Evolutionary conservation across 2,329 filamentous ascomycete genomes (phyloP), one percentile per base, ranked within the genome.

Genomic region (Aspergillus tubingensis): DNA sequence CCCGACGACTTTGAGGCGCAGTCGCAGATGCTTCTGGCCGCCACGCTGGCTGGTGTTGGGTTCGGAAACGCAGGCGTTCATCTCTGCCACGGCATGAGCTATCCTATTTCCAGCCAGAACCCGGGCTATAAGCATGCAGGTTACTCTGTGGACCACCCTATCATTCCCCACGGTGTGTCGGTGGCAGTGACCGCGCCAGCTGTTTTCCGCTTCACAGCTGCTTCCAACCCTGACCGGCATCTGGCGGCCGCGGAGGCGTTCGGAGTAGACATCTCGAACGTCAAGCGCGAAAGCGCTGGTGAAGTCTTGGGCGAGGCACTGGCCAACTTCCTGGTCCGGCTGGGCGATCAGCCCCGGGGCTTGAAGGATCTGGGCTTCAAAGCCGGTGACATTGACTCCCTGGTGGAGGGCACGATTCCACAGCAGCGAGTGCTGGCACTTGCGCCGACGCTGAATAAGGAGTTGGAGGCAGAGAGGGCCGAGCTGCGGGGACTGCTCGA

Each of bases 61-160:
- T 99, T 99, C 75, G 95, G 96, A 19, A 99, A 99, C 70, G 96
- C 96, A 1, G 95, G 96, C 53, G 95, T 99, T 2, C 95, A 99
- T 79, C 82, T 91, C 8, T 91, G 89, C 75, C 89, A 91, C 73
- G 89, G 94, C 74, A 98, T 99, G 94, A 96, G 91, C 23, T 99
- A 99, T 73, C 95, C 95, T 17, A 96, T 99, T 72, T 96, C 92
- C 0, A 91, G 92, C 30, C 93, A 97, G 74, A 99, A 99, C 74
- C 91, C 91, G 0, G 89, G 90, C 5, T 98, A 98, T 79, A 88
- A 87, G 70, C 95, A 99, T 74, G 77, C 84, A 0, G 95, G 95
- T n/a, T 99, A 99, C 76, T 81, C 88, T 2, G 87, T 96, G 7
- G 78, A 86, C 25, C 75, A 83, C 30, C 87, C 91, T 8, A 90